Base-by-base conservation (phyloP, 345 rosid genomes). In the Clarkia xantiana region DNA sequence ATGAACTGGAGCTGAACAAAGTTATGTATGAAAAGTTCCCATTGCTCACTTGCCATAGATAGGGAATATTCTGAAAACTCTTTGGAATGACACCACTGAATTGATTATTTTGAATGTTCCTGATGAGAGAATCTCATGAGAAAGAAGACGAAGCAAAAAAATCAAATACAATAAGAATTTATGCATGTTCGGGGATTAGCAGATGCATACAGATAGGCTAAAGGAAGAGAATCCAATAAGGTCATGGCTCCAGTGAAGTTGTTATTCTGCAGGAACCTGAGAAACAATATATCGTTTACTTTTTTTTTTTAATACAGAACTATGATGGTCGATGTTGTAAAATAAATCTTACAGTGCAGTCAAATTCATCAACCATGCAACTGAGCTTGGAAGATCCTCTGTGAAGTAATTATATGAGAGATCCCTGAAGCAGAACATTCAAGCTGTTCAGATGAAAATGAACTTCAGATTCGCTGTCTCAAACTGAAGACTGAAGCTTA, bases 301-400 rank as follows among this genome's bases (percentile, higher is more conserved):
- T 29, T 29, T 29, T 29, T 29, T 10, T 29, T 29, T 29, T 22
- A 42, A 8, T 38, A 56, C 40, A 6, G 18, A 55, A 50, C 19
- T 23, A 44, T n/a, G 45, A 12, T 42, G 13, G 4, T 10, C 45
- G 18, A 36, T 7, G n/a, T 3, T 9, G 20, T 18, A 34, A 54
- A 47, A 18, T 19, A 49, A 69, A 11, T 14, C 93, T 76, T 76
- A 91, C 96, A 91, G 55, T 74, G 64, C 65, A 22, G 74, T 68
- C 56, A 91, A 81, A 67, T 75, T 91, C 61, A 53, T 66, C 63
- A 83, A 70, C 49, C 80, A 71, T 55, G 68, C 81, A 66, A 91
- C 77, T 44, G 96, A 86, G 72, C 74, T 80, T 6, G 96, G 96
- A 23, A 91, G 70, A 67, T 91, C 98, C 65, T 96, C 96, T 11